Evolutionary conservation across 192 early-diverging fungal genomes (phyloP), one percentile per base, ranked within the genome.

Genomic region (Entomortierella chlamydospora): DNA sequence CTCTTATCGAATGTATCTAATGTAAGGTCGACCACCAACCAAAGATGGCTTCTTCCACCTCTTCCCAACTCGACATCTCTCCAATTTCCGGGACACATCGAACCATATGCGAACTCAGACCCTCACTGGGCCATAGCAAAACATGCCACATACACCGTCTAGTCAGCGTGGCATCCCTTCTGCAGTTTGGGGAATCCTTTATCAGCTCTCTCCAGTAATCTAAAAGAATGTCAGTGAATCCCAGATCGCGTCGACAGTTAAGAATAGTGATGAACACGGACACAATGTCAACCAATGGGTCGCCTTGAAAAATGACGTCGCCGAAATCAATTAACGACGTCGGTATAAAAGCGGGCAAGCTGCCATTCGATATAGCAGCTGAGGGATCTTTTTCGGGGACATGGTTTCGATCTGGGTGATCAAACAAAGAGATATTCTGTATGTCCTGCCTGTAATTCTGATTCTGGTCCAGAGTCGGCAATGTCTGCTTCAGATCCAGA

Each of bases 101-200:
- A 6, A 61, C 39, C n/a, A 80, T 57, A 66, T 83, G 77, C 45
- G 50, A 18, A 7, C 56, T 56, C 31, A 76, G 26, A 3, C 82
- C 82, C 34, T 73, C 82, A 62, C 66, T 70, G 30, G 70, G 70
- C 82, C 82, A 83, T 39, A 83, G 47, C 37, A 83, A 57, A 12
- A 72, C 70, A 47, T 83, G 77, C 82, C 82, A 83, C 70, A 83
- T 69, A 18, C 65, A 70, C n/a, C 72, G 47, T 52, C 20, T 61
- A 13, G 62, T 62, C 57, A 62, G 37, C 25, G 12, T 33, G 51
- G 22, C 23, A 12, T 49, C 52, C 5, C 4, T 22, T 8, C 2
- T 17, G 20, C 18, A 30, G 31, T 3, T 20, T 0, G 4, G n/a
- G 13, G n/a, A 66, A 1, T 15, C n/a, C 26, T 56, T 66, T 47